phyloP scores from a whole-genome alignment of 2,329 filamentous ascomycete genomes.

The Gremmenia infestans region DNA sequence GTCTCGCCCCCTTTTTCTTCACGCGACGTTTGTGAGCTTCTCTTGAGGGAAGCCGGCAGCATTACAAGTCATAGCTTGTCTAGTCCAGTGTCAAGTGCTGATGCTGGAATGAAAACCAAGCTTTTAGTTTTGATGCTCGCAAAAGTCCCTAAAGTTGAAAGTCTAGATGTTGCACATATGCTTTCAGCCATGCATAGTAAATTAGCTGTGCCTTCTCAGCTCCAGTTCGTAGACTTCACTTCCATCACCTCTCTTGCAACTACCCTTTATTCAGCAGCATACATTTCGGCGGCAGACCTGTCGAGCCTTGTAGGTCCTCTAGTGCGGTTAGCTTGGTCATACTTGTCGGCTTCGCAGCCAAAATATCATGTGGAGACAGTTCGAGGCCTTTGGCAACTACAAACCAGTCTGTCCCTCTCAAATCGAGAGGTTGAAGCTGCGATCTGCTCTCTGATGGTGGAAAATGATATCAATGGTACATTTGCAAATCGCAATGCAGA shows the following conservation, averaged over 20 bases:
- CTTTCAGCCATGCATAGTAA: slow-evolving; percentile 47
- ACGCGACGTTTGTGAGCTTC: slow-evolving; percentile 52
- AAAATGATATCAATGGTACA: slow-evolving; percentile 42
- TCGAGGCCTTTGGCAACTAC: slow-evolving; percentile 78
- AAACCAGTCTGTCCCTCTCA: slow-evolving; percentile 61
- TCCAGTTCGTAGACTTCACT: slow-evolving; percentile 52
- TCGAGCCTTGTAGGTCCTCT: slow-evolving; percentile 63
- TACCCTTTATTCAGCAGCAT: slow-evolving; percentile 49
- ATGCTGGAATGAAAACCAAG: slow-evolving; percentile 53
- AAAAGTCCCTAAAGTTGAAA: slow-evolving; percentile 44
- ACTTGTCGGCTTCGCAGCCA: slow-evolving; percentile 74
- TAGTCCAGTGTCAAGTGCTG: slow-evolving; percentile 37
- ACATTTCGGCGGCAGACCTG: slow-evolving; percentile 48
- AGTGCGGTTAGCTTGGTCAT: slow-evolving; percentile 70
- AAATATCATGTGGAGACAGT: slow-evolving; percentile 95
- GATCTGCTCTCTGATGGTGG: slow-evolving; percentile 64
- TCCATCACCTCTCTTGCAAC: slow-evolving; percentile 54
- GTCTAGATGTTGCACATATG: slow-evolving; percentile 43
- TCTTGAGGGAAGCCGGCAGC: slow-evolving; percentile 55
- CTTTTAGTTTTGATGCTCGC: slow-evolving; percentile 54
- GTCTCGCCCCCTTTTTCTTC: slow-evolving; percentile 54
- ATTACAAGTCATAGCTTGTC: slow-evolving; percentile 46
- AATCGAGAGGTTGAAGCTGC: slow-evolving; percentile 77
- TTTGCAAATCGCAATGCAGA: slow-evolving; percentile 50
- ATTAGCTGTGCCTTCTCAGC: slow-evolving; percentile 34